Percentiles rank a stretch among this genome's conserved stretches.
phyloP scores from a whole-genome alignment of 352 stramenopile species.

The Globisporangium camurandrum region DNA sequence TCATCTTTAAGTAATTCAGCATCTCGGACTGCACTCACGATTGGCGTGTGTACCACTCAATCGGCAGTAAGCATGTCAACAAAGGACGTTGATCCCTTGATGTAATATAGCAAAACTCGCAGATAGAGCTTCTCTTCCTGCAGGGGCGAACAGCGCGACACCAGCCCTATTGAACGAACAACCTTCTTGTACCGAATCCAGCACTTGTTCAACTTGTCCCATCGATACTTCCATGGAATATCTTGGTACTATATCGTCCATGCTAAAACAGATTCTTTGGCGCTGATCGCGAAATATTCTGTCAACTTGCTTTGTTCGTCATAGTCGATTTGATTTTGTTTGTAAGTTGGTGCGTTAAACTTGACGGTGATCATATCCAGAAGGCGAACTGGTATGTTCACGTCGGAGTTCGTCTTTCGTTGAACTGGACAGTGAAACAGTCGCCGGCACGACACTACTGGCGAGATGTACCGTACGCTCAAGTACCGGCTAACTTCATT shows the following conservation, averaged over 20 bases:
- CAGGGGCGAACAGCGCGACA: neutral
- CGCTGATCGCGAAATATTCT: slow-evolving; percentile 1
- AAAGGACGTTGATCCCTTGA: neutral
- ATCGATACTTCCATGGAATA: neutral
- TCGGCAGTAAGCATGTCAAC: neutral
- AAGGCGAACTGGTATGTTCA: slow-evolving; percentile 9
- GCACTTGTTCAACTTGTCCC: neutral
- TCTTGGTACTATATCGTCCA: neutral
- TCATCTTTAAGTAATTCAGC: slow-evolving; percentile 17
- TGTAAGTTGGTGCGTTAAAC: neutral
- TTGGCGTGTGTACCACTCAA: neutral
- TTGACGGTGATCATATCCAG: neutral
- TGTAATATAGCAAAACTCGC: neutral
- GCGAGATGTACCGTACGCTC: slow-evolving; percentile 21
- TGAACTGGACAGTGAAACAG: slow-evolving; percentile 20
- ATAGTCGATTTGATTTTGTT: neutral
- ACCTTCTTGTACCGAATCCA: neutral
- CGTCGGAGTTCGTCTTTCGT: slow-evolving; percentile 12
- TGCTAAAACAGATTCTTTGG: neutral
- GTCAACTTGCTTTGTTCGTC: slow-evolving; percentile 3
- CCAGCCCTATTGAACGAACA: neutral
- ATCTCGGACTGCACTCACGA: too few species aligned
- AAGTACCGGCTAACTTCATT: slow-evolving; percentile 25
- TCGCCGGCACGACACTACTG: slow-evolving; percentile 18
- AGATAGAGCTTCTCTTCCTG: neutral